Conservation (phyloP, 2,329 filamentous ascomycete genomes). For the Scedosporium apiospermum region DNA sequence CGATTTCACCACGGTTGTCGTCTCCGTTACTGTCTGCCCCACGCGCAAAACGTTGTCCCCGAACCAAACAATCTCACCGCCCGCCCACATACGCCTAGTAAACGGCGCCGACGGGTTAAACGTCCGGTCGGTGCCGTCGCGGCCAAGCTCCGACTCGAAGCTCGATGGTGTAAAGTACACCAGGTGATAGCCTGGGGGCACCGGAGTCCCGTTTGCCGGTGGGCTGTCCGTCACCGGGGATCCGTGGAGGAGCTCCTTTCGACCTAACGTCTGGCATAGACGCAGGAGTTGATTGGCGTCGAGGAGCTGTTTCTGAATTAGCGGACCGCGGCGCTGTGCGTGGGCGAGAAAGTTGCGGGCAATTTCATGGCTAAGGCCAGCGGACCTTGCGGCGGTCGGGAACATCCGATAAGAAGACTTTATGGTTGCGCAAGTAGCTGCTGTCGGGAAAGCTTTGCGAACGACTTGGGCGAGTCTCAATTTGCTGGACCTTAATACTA, state of each 20-base stretch:
- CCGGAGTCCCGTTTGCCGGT: conserved; percentile 32
- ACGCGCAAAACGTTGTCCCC: conserved; percentile 28
- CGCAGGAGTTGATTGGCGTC: conserved; percentile 57
- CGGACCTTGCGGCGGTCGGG: too few relatives aligned
- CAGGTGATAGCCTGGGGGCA: conserved; percentile 53
- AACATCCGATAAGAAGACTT: too few relatives aligned
- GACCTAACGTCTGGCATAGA: conserved; percentile 47
- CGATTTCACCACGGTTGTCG: conserved; percentile 43
- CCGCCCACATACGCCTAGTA: conserved; percentile 59
- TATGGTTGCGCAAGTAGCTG: too few relatives aligned
- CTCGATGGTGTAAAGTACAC: conserved; percentile 53
- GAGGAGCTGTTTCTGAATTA: conserved; percentile 32
- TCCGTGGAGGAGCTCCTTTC: conserved; percentile 27
- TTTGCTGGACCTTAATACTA: too few relatives aligned
- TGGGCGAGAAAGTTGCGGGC: background rate
- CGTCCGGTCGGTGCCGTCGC: conserved; percentile 50
- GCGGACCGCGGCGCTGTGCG: background rate
- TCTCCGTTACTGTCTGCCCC: conserved; percentile 46
- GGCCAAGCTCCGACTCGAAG: conserved; percentile 42
- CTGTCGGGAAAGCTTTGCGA: too few relatives aligned
- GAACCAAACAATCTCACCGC: conserved; percentile 46
- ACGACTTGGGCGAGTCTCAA: too few relatives aligned
- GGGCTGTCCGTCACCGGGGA: conserved; percentile 26
- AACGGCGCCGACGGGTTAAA: conserved; percentile 53
- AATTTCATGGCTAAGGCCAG: background rate